Conservation (phyloP, 257 asterid genomes). For the Misopates orontium region DNA sequence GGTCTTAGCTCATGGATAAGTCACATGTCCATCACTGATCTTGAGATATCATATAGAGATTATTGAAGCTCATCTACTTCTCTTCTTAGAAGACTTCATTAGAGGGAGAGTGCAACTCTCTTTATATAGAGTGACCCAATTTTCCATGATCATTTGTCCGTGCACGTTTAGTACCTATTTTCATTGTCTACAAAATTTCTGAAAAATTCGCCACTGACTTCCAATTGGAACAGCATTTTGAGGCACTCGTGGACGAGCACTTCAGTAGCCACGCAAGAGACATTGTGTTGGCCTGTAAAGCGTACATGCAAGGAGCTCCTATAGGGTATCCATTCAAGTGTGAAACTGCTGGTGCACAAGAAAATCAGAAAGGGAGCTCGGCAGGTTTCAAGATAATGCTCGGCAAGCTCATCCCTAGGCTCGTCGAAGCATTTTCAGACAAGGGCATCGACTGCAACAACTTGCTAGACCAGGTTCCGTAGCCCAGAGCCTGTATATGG, state of each 20-base stretch:
- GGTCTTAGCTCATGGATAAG: background rate
- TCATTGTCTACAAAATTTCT: background rate
- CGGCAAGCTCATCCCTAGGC: conserved; percentile 65
- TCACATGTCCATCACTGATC: background rate
- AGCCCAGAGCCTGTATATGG: no score
- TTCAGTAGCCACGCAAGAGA: conserved; percentile 51
- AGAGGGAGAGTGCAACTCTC: no score
- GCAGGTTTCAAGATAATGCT: conserved; percentile 90
- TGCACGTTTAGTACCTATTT: no score
- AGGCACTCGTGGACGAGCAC: conserved; percentile 77
- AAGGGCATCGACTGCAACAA: conserved; percentile 61
- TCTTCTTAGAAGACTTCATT: no score
- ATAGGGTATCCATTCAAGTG: conserved; percentile 52
- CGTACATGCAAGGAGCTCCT: conserved; percentile 78
- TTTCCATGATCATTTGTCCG: no score
- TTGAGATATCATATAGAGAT: no score
- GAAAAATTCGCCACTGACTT: background rate
- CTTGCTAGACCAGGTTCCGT: conserved; percentile 34
- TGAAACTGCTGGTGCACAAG: conserved; percentile 37
- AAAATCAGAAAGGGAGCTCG: conserved; percentile 56
- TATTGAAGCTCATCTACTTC: no score
- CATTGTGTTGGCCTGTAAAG: conserved; percentile 67
- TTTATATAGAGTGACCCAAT: no score
- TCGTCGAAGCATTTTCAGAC: conserved; percentile 65
- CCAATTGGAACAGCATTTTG: conserved; percentile 69